Conservation (phyloP, 768 basidiomycete species). For the Hypholoma sublateritium region DNA sequence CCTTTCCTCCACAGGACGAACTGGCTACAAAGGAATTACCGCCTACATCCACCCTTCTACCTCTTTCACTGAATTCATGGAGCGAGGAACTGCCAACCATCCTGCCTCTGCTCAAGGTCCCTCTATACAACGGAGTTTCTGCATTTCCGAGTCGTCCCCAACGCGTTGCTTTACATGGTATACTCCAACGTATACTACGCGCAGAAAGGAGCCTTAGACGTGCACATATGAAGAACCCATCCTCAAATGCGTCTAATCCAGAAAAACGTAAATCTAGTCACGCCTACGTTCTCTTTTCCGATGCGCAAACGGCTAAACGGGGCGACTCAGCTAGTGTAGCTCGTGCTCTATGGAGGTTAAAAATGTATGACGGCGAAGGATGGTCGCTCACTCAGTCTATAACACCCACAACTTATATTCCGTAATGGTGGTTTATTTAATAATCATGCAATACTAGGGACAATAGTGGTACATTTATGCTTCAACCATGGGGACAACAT, state of each 20-base stretch:
- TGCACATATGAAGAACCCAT: conserved; percentile 5
- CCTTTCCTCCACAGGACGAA: conserved; percentile 29
- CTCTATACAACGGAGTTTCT: conserved; percentile 65
- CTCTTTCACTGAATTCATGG: conserved; percentile 6
- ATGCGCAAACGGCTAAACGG: conserved; percentile 43
- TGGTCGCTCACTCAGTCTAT: conserved; percentile 30
- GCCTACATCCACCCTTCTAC: conserved; percentile 31
- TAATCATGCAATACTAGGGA: not conserved
- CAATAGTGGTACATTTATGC: conserved; percentile 26
- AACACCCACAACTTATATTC: not conserved
- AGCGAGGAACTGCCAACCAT: conserved; percentile 15
- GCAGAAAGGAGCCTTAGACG: conserved; percentile 39
- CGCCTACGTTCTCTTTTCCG: conserved; percentile 65
- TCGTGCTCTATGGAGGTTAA: conserved; percentile 75
- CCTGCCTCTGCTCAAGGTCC: conserved; percentile 38
- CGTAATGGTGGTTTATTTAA: not conserved
- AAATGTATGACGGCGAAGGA: conserved; percentile 70
- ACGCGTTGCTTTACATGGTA: conserved; percentile 55
- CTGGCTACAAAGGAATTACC: conserved; percentile 17
- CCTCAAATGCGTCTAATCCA: not conserved
- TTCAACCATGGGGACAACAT: conserved; percentile 49
- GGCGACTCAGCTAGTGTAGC: conserved; percentile 66
- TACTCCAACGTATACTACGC: conserved; percentile 46
- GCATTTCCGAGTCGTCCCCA: conserved; percentile 65
- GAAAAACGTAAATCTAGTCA: conserved; percentile 49